phyloP scores from a whole-genome alignment of 2,329 filamentous ascomycete genomes.

The Fusarium napiforme region DNA sequence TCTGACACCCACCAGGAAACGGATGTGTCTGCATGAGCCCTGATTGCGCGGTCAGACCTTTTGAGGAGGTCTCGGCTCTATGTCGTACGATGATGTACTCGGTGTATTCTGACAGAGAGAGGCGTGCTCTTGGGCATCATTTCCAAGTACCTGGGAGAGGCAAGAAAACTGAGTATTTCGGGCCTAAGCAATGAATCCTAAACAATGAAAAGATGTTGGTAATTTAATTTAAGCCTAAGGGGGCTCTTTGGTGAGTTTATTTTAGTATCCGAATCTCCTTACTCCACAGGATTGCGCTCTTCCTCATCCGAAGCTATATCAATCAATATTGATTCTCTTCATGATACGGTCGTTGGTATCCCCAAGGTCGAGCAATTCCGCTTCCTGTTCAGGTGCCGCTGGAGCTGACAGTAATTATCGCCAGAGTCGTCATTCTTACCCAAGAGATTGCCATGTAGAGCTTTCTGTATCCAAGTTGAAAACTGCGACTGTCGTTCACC shows the following conservation, averaged over 20 bases:
- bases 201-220: background rate
- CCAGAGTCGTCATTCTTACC: background rate
- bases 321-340: background rate
- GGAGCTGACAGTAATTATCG: background rate
- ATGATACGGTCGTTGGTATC: background rate
- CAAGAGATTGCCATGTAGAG: background rate
- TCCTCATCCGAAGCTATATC: background rate
- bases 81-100: background rate
- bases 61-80: background rate
- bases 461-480: background rate
- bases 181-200: background rate
- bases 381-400: background rate
- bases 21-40: background rate
- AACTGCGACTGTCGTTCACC: background rate
- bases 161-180: background rate
- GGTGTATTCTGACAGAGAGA: background rate
- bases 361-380: background rate
- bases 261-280: background rate
- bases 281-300: background rate
- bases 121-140: background rate
- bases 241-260: background rate
- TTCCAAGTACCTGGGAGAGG: background rate
- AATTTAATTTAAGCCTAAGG: background rate
- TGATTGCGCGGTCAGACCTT: slow-evolving; percentile 7
- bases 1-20: background rate